Conservation (phyloP, 139 green algal species). For the Raphidocelis subcapitata region DNA sequence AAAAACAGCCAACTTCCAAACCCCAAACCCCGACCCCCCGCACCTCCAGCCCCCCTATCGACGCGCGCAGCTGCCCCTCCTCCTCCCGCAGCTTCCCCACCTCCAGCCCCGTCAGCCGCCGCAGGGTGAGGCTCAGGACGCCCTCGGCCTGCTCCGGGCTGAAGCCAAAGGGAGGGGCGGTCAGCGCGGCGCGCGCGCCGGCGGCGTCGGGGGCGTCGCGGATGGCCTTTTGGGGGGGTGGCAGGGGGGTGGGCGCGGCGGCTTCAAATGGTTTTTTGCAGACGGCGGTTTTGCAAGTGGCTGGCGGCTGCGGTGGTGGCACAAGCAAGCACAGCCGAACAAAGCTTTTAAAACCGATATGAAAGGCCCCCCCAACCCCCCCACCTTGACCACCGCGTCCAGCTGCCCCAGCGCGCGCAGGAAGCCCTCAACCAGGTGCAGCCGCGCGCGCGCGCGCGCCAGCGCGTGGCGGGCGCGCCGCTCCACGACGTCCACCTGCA, state of each 20-base stretch:
- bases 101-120: slow-evolving; percentile 85
- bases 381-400: slow-evolving; percentile 64
- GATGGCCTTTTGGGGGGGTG: slow-evolving; percentile 48
- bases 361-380: not conserved
- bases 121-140: slow-evolving; percentile 81
- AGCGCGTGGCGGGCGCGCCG: slow-evolving; percentile 60
- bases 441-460: slow-evolving; percentile 51
- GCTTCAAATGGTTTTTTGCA: not conserved
- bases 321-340: too few species aligned
- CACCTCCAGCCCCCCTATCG: slow-evolving; percentile 37
- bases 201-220: slow-evolving; percentile 58
- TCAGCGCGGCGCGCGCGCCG: slow-evolving; percentile 54
- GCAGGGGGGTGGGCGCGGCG: too few species aligned
- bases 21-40: not conserved
- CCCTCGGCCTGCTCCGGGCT: slow-evolving; percentile 72
- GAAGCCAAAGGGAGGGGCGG: slow-evolving; percentile 48
- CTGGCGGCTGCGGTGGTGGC: too few species aligned
- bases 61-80: slow-evolving; percentile 49
- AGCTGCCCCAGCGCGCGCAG: slow-evolving; percentile 68
- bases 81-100: slow-evolving; percentile 68
- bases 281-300: not conserved
- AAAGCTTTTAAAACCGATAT: not conserved
- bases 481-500: slow-evolving; percentile 61
- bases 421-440: slow-evolving; percentile 83
- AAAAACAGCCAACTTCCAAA: not conserved